Evolutionary conservation across 768 basidiomycete species (phyloP), one percentile per base, ranked within the genome.

Genomic region (Stropharia rugosoannulata): DNA sequence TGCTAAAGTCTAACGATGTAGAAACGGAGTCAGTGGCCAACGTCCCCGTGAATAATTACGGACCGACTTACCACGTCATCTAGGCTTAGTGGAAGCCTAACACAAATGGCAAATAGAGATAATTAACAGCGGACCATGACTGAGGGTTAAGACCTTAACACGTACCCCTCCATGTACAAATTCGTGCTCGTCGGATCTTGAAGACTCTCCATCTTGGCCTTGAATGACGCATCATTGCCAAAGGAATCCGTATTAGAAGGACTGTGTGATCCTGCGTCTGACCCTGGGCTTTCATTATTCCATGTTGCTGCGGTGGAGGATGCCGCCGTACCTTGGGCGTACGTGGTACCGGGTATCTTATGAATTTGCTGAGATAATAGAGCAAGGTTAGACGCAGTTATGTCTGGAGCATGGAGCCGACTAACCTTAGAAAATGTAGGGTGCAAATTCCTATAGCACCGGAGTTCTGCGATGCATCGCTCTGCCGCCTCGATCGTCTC

Each of bases 401-500:
- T 49, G 9, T 4, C 27, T 47, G 11, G 9, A 1, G 39, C 4
- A 40, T 35, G n/a, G 40, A 53, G 43, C 12, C 11, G 38, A 38
- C 51, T n/a, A n/a, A 87, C 91, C 81, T 93, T 93, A 52, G 92
- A 92, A 65, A 91, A 92, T 2, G 90, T 90, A 0, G 91, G 92
- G 65, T 94, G 91, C 40, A 93, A 72, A 66, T 93, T 90, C 42
- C 88, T 78, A 60, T 86, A 87, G 60, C 81, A 80, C 57, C 89
- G 75, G 46, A 94, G 74, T 1, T 83, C 74, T 12, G 83, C 75
- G 50, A 94, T 92, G 59, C 92, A 94, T 58, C 77, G 80, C 62
- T 87, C 86, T 0, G 91, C 91, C 25, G 83, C 79, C 2, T 86
- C 85, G 6, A 89, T 65, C 0, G 75, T 76, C 47, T 80, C 80